These are phyloP conservation scores for Centaurea solstitialis DNA, from an alignment of 129 eudicot genomes.

Conservation along the genomic window DNA sequence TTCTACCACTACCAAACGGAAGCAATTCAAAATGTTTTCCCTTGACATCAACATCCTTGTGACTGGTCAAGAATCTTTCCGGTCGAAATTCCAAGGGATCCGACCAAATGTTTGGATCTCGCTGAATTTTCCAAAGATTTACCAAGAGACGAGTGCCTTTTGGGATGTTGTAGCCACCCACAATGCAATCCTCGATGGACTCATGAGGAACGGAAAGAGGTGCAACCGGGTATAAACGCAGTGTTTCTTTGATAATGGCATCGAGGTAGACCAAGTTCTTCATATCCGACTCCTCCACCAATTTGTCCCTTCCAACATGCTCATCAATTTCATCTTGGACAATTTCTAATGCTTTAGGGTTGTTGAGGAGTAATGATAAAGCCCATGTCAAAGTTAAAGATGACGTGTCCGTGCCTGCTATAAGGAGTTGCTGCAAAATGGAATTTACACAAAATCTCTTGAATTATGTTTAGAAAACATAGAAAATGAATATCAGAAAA, in stretches of 20 bases:
- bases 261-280: slow-evolving; percentile 36
- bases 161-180: slow-evolving; percentile 37
- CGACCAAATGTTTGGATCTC: slow-evolving; percentile 19
- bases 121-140: slow-evolving; percentile 35
- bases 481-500: background rate
- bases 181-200: slow-evolving; percentile 30
- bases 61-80: slow-evolving; percentile 32
- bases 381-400: slow-evolving; percentile 29
- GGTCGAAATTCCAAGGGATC: slow-evolving; percentile 31
- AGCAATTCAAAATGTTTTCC: slow-evolving; percentile 27
- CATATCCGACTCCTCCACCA: slow-evolving; percentile 35
- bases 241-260: slow-evolving; percentile 31
- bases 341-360: background rate
- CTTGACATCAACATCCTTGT: slow-evolving; percentile 26
- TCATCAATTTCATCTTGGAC: slow-evolving; percentile 25
- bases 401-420: slow-evolving; percentile 17
- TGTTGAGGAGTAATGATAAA: slow-evolving; percentile 29
- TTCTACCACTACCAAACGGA: no score
- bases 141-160: slow-evolving; percentile 35
- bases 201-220: slow-evolving; percentile 25
- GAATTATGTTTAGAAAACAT: background rate
- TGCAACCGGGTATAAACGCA: slow-evolving; percentile 36
- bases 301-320: slow-evolving; percentile 29
- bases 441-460: background rate
- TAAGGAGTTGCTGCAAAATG: background rate